phyloP scores from a whole-genome alignment of 2,329 filamentous ascomycete species.

The Drechslerella dactyloides region DNA sequence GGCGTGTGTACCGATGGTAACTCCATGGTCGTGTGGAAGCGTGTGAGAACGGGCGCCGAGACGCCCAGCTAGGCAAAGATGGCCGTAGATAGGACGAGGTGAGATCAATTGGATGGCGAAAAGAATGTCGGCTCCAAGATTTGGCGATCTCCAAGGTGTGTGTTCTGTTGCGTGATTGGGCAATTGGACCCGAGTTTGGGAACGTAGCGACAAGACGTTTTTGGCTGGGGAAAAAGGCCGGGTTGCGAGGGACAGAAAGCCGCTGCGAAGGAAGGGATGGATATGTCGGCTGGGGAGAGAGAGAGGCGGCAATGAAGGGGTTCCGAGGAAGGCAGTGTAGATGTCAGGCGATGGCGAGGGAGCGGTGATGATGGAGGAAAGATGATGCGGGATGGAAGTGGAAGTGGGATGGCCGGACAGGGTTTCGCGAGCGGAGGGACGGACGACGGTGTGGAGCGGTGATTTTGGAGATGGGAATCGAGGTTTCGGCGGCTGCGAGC shows the following conservation, averaged over 20 bases:
- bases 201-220: conserved; percentile 4
- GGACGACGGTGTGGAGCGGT: conserved; percentile 1
- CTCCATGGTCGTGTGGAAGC: conserved; percentile 25
- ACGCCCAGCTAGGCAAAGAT: conserved; percentile 31
- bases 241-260: conserved; percentile 5
- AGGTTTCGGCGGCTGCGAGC: conserved; percentile 20
- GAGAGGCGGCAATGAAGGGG: not conserved
- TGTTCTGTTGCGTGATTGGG: conserved; percentile 16
- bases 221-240: not conserved
- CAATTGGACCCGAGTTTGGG: conserved; percentile 6
- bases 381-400: conserved; percentile 10
- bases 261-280: conserved; percentile 6
- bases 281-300: not conserved
- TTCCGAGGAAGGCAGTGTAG: conserved; percentile 1
- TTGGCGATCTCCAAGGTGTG: not conserved
- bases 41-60: conserved; percentile 22
- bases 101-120: conserved; percentile 22
- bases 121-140: conserved; percentile 6
- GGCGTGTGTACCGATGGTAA: conserved; percentile 36
- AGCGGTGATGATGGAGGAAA: conserved; percentile 6
- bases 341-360: not conserved
- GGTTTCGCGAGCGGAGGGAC: not conserved
- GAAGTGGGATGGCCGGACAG: conserved; percentile 22
- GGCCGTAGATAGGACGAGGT: conserved; percentile 4
- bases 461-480: conserved; percentile 19